Base-by-base conservation (phyloP, 2,329 filamentous ascomycete species). In the Bipolaris sorokiniana region DNA sequence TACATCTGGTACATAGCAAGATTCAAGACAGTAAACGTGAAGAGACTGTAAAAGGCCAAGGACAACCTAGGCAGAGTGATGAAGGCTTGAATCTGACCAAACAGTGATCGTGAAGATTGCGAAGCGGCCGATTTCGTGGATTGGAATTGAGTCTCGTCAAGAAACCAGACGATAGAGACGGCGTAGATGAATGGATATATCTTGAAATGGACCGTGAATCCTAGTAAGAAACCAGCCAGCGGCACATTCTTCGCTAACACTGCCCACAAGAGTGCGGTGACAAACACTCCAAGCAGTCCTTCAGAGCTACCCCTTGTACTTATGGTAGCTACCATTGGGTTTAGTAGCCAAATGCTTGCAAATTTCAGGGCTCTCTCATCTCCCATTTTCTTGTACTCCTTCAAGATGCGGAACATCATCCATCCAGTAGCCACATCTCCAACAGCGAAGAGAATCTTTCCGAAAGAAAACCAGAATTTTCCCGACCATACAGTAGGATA, bases 161-260 rank as follows among this genome's bases (percentile, higher is more conserved):
- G 86, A 89, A 89, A 93, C 88, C 89, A 92, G 5, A 92, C 76
- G 40, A 95, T 88, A 3, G 89, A 88, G 0, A 88, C 86, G 1
- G 91, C 94, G 76, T 99, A 99, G 58, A 99, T 91, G 76, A 98
- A 97, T 0, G 95, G 95, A 70, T 99, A 99, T 59, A 99, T 98
- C 82, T 99, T 99, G 79, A 99, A 96, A 78, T 99, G 95, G 23
- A 98, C 93, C 1, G 87, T 87, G 26, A 97, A 78, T 0, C 95
- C 95, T 2, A 99, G 81, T 28, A 98, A 76, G 2, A 88, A 63
- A 0, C 91, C 94, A 0, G 92, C 90, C 7, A 96, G 73, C 1
- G 77, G 70, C 16, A 90, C 79, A n/a, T 81, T 81, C 48, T 82
- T 82, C 49, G 84, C 81, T 62, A 92, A 79, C 1, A 90, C 89